A percentile compares a stretch with the other conserved stretches of the same genome.
Conservation (phyloP, 2,329 filamentous ascomycete genomes). For the Orbilia javanica region DNA sequence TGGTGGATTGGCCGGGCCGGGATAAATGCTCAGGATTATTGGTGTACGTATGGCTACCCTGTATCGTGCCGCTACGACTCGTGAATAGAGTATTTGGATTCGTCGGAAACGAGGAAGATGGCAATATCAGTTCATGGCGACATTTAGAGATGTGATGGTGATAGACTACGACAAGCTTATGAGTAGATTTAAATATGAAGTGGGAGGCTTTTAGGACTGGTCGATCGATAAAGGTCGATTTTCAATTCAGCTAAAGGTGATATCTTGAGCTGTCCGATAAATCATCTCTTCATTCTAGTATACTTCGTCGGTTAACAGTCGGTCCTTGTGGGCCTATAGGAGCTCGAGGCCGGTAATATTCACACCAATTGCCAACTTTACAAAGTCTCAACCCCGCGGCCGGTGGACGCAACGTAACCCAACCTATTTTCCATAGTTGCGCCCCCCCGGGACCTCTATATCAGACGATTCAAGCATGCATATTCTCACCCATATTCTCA, state of each 20-base stretch:
- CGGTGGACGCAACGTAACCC: background rate
- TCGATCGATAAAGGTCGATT: background rate
- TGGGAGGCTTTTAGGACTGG: background rate
- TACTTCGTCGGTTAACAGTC: background rate
- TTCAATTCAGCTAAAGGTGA: background rate
- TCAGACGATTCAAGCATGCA: slow-evolving; percentile 3
- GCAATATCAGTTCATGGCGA: background rate
- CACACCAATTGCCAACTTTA: background rate
- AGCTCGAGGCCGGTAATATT: background rate
- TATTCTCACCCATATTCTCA: background rate
- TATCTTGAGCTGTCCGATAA: background rate
- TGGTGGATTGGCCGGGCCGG: slow-evolving; percentile 5
- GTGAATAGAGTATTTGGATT: background rate
- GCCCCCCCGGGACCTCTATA: background rate
- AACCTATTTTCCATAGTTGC: background rate
- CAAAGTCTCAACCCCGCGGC: too few species aligned
- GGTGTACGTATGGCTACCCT: background rate
- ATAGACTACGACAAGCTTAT: background rate
- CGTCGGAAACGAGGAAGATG: background rate
- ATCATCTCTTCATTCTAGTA: background rate
- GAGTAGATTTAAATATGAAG: background rate
- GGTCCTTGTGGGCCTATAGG: background rate
- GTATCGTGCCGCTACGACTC: background rate
- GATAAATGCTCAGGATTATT: background rate
- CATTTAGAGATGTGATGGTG: background rate